phyloP scores from a whole-genome alignment of 2,329 filamentous ascomycete species.

The Curvularia sp. region DNA sequence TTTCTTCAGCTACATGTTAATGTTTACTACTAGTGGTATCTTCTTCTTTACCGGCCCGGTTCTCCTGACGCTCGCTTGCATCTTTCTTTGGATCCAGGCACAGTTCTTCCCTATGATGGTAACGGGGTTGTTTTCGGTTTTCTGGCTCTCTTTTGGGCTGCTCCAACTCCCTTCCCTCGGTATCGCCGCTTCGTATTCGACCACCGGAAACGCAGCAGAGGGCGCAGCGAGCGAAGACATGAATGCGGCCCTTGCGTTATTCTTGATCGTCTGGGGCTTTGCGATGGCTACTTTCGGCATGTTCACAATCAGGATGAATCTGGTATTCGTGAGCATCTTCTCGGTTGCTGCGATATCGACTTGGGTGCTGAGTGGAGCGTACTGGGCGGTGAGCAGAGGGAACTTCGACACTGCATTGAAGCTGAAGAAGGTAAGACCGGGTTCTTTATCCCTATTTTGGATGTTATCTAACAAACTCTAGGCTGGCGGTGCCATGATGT shows the following conservation, averaged over 20 bases:
- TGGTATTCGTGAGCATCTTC: slow-evolving; percentile 60
- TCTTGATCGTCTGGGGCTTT: slow-evolving; percentile 62
- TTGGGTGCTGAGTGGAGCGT: slow-evolving; percentile 58
- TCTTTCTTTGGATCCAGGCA: slow-evolving; percentile 59
- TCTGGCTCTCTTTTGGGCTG: slow-evolving; percentile 62
- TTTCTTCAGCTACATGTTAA: neutral
- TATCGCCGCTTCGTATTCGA: slow-evolving; percentile 54
- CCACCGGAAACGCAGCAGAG: slow-evolving; percentile 53
- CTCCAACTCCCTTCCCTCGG: slow-evolving; percentile 59
- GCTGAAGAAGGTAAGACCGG: slow-evolving; percentile 55
- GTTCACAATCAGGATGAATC: slow-evolving; percentile 60
- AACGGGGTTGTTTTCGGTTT: slow-evolving; percentile 58
- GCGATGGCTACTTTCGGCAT: slow-evolving; percentile 60
- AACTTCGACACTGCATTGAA: slow-evolving; percentile 52
- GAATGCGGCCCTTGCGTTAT: slow-evolving; percentile 59
- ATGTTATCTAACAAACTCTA: slow-evolving; percentile 17
- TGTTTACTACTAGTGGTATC: slow-evolving; percentile 35
- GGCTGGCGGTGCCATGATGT: slow-evolving; percentile 51
- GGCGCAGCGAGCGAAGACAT: slow-evolving; percentile 55
- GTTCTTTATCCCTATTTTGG: neutral
- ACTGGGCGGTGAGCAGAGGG: slow-evolving; percentile 57
- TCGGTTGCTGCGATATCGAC: slow-evolving; percentile 54
- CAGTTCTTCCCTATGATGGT: slow-evolving; percentile 57
- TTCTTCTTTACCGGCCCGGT: slow-evolving; percentile 58
- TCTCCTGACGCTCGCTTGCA: slow-evolving; percentile 56